A percentile compares a stretch with the other conserved stretches of the same genome.
These are phyloP conservation scores for Maudiozyma pseudohumilis DNA, from an alignment of 805 yeast genomes.

Conservation along the genomic window DNA sequence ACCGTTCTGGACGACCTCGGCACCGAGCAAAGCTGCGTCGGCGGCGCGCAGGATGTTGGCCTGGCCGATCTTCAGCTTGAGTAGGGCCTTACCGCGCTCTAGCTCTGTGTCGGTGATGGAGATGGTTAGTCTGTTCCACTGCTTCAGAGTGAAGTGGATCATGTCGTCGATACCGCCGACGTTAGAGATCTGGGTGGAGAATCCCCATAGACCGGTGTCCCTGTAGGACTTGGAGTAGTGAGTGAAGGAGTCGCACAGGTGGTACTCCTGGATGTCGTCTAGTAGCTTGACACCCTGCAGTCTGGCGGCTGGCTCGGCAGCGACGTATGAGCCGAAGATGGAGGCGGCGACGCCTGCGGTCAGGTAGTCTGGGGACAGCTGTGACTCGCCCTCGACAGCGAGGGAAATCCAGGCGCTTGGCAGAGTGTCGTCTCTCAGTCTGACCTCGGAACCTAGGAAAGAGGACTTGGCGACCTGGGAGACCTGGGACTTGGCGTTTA, in stretches of 20 bases:
- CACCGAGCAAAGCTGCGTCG: conserved; percentile 4
- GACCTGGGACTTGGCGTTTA: conserved; percentile 25
- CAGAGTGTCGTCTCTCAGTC: conserved; percentile 80
- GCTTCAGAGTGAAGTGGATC: conserved; percentile 70
- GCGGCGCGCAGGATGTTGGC: neutral
- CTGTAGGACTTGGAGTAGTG: conserved; percentile 68
- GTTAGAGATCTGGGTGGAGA: conserved; percentile 55
- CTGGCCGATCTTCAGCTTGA: conserved; percentile 50
- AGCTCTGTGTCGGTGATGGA: conserved; percentile 71
- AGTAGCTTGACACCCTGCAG: conserved; percentile 62
- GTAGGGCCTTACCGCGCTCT: conserved; percentile 62
- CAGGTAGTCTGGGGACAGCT: conserved; percentile 52
- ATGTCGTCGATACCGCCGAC: conserved; percentile 58
- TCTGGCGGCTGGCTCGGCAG: conserved; percentile 44
- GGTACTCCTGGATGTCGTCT: conserved; percentile 58
- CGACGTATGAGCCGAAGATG: conserved; percentile 46
- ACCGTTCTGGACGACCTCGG: conserved; percentile 3
- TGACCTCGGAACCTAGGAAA: conserved; percentile 78
- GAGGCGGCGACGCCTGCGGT: conserved; percentile 66
- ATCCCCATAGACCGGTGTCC: conserved; percentile 80
- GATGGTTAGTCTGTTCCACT: conserved; percentile 78
- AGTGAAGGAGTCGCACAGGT: conserved; percentile 57
- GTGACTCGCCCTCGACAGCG: conserved; percentile 65
- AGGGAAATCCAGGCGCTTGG: conserved; percentile 72
- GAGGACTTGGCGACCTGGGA: conserved; percentile 42